phyloP scores from a whole-genome alignment of 2,329 filamentous ascomycete species.

The Nigrograna mackinnonii region DNA sequence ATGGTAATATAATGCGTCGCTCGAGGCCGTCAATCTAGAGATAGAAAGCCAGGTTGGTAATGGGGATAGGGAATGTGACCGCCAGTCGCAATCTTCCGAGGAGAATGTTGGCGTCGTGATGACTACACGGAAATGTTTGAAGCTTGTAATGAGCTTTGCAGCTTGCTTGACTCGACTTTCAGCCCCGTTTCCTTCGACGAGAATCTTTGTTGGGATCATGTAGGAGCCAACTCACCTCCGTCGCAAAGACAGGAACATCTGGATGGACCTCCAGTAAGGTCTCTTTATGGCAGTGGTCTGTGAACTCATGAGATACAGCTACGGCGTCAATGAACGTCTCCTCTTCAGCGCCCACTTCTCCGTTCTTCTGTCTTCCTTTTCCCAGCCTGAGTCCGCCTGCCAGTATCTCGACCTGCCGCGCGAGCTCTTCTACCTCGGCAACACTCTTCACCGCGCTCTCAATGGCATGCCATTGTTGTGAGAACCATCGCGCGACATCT shows the following conservation, averaged over 20 bases:
- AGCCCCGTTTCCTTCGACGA: neutral
- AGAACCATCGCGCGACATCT: constrained; percentile 68
- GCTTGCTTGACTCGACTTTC: constrained; percentile 50
- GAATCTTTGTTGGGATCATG: neutral
- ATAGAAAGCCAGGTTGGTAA: constrained; percentile 67
- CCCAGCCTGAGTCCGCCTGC: constrained; percentile 30
- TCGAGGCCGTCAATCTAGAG: constrained; percentile 57
- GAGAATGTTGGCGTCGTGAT: constrained; percentile 54
- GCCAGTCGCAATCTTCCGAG: constrained; percentile 46
- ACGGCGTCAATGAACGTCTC: constrained; percentile 60
- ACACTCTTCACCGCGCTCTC: constrained; percentile 59
- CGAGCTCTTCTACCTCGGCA: constrained; percentile 56
- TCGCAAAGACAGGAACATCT: constrained; percentile 62
- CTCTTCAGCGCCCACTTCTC: constrained; percentile 15
- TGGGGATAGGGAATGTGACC: constrained; percentile 44
- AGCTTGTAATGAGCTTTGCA: constrained; percentile 58
- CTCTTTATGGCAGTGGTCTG: constrained; percentile 65
- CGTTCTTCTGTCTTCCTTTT: constrained; percentile 14
- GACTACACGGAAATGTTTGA: constrained; percentile 63
- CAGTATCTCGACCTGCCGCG: constrained; percentile 54
- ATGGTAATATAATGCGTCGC: constrained; percentile 62
- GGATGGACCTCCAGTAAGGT: constrained; percentile 61
- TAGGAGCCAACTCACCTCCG: constrained; percentile 37
- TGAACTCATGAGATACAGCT: constrained; percentile 67
- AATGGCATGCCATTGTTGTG: constrained; percentile 65